phyloP scores from a whole-genome alignment of 352 stramenopile genomes.

The Lagenidium sp. region DNA sequence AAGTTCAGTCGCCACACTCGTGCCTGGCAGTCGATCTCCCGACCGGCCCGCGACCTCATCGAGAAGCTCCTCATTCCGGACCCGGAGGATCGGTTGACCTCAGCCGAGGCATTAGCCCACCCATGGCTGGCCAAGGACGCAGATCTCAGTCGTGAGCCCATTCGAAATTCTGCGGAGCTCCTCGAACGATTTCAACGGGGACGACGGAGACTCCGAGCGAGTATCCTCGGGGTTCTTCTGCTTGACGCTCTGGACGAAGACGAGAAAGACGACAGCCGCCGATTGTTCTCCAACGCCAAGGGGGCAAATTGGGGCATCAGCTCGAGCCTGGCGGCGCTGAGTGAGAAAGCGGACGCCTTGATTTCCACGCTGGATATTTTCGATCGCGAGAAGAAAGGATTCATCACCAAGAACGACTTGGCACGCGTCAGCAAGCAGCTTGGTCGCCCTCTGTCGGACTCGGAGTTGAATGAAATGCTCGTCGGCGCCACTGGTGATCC shows the following conservation, averaged over 20 bases:
- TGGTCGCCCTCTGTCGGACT: conserved; percentile 58
- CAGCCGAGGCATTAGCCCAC: conserved; percentile 52
- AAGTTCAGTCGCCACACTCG: conserved; percentile 66
- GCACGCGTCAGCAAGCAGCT: conserved; percentile 64
- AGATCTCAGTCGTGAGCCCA: conserved; percentile 40
- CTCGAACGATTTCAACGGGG: conserved; percentile 77
- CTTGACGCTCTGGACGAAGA: conserved; percentile 45
- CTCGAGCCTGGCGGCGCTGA: conserved; percentile 52
- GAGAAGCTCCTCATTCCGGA: conserved; percentile 59
- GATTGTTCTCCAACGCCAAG: neutral
- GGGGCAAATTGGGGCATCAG: conserved; percentile 51
- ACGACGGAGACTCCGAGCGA: conserved; percentile 60
- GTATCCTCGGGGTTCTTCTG: conserved; percentile 70
- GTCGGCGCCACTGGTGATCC: conserved; percentile 62
- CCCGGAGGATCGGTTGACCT: conserved; percentile 52
- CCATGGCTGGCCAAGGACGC: conserved; percentile 57
- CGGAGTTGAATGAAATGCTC: conserved; percentile 82
- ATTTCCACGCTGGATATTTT: conserved; percentile 67
- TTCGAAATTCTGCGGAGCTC: conserved; percentile 59
- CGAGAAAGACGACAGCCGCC: conserved; percentile 8
- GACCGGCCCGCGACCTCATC: conserved; percentile 56
- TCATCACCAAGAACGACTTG: conserved; percentile 74
- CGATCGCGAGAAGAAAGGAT: conserved; percentile 71
- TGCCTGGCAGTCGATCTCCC: conserved; percentile 66
- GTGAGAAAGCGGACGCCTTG: conserved; percentile 57